phyloP scores from a whole-genome alignment of 192 early-diverging fungal species.

The Umbelopsis sp. region DNA sequence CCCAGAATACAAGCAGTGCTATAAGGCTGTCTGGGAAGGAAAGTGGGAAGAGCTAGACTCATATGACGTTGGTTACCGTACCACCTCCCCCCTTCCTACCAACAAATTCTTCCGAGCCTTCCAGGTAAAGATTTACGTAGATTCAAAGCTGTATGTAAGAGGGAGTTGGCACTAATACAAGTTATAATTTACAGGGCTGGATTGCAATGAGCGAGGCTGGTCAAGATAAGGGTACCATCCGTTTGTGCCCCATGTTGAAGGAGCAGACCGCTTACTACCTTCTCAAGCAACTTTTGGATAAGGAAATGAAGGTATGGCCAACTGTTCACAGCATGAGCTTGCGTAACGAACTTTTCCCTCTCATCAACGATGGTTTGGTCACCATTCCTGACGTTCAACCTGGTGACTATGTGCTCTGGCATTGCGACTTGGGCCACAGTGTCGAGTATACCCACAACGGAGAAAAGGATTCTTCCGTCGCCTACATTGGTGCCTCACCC shows the following conservation, averaged over 20 bases:
- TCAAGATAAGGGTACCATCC: slow-evolving; percentile 10
- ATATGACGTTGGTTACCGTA: slow-evolving; percentile 1
- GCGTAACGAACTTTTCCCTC: background rate
- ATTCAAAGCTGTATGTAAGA: background rate
- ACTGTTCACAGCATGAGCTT: slow-evolving; percentile 12
- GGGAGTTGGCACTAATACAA: no score
- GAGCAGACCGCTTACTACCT: slow-evolving; percentile 8
- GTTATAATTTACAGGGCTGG: background rate
- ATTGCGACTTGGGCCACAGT: slow-evolving; percentile 15
- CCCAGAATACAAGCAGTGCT: background rate
- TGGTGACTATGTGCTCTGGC: slow-evolving; percentile 9
- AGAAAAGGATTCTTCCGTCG: slow-evolving; percentile 1
- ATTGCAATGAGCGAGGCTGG: slow-evolving; percentile 1
- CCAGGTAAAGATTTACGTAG: background rate
- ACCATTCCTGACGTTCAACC: slow-evolving; percentile 19
- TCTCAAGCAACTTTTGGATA: slow-evolving; percentile 3
- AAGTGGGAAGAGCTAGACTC: slow-evolving; percentile 10
- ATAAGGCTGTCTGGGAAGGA: background rate
- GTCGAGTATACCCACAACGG: slow-evolving; percentile 9
- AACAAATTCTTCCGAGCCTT: slow-evolving; percentile 17
- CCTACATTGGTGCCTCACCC: background rate
- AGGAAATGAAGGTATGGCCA: slow-evolving; percentile 2
- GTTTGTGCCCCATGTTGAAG: slow-evolving; percentile 4
- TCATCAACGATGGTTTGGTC: slow-evolving; percentile 7
- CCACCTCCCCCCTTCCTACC: background rate